Evolutionary conservation across 257 asterid genomes (phyloP).

Genomic region (Paraleonurus japonicus): DNA sequence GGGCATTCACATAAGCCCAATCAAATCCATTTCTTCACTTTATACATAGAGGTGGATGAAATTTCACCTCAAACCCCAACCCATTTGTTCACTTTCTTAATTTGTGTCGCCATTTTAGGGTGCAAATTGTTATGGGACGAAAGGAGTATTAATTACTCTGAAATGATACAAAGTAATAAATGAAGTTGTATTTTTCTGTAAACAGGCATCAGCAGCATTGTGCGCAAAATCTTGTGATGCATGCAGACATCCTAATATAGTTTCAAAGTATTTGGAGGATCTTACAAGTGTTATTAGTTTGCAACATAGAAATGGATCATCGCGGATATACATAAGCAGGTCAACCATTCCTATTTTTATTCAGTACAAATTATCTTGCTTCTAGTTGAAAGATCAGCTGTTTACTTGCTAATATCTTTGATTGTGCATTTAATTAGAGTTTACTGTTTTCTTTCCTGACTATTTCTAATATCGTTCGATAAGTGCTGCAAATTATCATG

Average conservation of each 20-base stretch:
- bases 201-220: conserved; percentile 64
- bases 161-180: conserved; percentile 19
- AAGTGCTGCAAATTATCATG: not conserved
- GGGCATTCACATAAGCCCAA: no score
- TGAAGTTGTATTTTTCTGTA: conserved; percentile 30
- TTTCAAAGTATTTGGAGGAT: conserved; percentile 71
- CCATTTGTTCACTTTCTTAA: no score
- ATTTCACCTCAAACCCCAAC: no score
- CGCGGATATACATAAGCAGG: conserved; percentile 84
- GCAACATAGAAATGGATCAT: conserved; percentile 55
- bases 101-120: no score
- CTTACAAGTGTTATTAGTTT: conserved; percentile 51
- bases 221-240: conserved; percentile 87
- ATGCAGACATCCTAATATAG: conserved; percentile 70
- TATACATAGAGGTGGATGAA: no score
- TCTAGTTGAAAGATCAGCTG: not conserved
- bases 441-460: not conserved
- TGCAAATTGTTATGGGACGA: no score
- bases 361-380: not conserved
- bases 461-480: conserved; percentile 7
- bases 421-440: conserved; percentile 5
- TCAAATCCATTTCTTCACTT: no score
- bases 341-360: conserved; percentile 28
- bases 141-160: not conserved
- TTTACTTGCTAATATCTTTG: conserved; percentile 3